phyloP scores from a whole-genome alignment of 345 rosid species.

The Murraya paniculata region DNA sequence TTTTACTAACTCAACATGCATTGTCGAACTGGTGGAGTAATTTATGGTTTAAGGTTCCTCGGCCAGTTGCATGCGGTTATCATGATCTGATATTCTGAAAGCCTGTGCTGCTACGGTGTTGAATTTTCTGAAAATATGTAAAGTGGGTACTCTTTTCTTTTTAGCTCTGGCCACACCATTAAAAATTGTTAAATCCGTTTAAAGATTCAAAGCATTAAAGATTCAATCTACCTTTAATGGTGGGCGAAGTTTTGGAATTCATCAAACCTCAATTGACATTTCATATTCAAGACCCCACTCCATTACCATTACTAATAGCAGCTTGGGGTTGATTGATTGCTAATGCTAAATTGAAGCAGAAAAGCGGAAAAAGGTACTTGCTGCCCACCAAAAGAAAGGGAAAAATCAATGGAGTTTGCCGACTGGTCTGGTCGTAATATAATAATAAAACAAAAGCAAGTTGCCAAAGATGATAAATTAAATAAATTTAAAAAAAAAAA shows the following conservation, averaged over 20 bases:
- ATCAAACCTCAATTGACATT: not conserved
- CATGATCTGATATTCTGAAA: too few relatives aligned
- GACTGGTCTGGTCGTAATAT: not conserved
- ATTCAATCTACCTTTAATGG: not conserved
- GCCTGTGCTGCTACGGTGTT: not conserved
- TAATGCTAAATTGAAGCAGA: slow-evolving; percentile 12
- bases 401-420: not conserved
- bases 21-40: not conserved
- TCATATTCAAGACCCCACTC: not conserved
- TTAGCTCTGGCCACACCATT: not conserved
- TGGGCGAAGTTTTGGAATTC: not conserved
- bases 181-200: not conserved
- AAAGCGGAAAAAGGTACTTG: not conserved
- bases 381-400: slow-evolving; percentile 1
- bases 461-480: not conserved
- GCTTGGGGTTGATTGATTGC: not conserved
- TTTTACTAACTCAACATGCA: not conserved
- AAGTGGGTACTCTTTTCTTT: not conserved
- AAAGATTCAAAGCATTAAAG: not conserved
- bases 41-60: too few relatives aligned
- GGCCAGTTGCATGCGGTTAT: too few relatives aligned
- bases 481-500: too few relatives aligned
- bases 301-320: not conserved
- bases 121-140: not conserved
- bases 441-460: not conserved